A percentile compares a stretch with the other conserved stretches of the same genome.
Evolutionary conservation across 345 rosid genomes (phyloP).

Genomic region (Anastatica hierochuntica): DNA sequence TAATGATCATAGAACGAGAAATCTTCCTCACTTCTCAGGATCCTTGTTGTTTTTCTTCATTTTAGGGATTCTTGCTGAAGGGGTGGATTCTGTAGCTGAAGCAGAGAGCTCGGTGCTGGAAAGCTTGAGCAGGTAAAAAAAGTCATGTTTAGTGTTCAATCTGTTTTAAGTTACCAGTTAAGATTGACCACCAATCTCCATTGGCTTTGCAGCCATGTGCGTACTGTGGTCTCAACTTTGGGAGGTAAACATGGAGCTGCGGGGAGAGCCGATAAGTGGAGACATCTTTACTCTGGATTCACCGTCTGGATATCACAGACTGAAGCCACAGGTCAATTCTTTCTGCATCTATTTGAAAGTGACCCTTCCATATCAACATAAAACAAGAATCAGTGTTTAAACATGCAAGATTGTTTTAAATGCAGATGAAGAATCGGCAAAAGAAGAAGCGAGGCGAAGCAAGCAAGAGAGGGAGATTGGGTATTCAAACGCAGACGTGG

Average conservation of each 20-base stretch:
- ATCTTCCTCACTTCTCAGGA: neutral
- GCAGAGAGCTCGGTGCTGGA: constrained; percentile 59
- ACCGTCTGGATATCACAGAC: constrained; percentile 80
- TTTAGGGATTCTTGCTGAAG: constrained; percentile 70
- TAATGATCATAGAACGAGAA: neutral
- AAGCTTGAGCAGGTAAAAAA: constrained; percentile 76
- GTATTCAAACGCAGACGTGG: constrained; percentile 79
- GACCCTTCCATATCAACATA: neutral
- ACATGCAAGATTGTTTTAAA: neutral
- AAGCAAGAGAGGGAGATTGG: constrained; percentile 41
- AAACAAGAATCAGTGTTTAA: neutral
- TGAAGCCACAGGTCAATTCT: constrained; percentile 51
- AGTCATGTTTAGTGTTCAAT: neutral
- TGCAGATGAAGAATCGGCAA: constrained; percentile 67
- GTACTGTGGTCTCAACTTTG: constrained; percentile 76
- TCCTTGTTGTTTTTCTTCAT: neutral
- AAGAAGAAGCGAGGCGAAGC: constrained; percentile 60
- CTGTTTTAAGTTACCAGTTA: constrained; percentile 1
- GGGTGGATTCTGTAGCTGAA: constrained; percentile 51
- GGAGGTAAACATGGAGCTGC: constrained; percentile 82
- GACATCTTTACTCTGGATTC: constrained; percentile 76
- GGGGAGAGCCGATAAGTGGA: constrained; percentile 52
- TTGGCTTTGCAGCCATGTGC: constrained; percentile 62
- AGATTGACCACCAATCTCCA: neutral
- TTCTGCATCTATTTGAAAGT: neutral